Evolutionary conservation across 257 asterid species (phyloP).

Genomic region (Oldenlandia corymbosa): DNA sequence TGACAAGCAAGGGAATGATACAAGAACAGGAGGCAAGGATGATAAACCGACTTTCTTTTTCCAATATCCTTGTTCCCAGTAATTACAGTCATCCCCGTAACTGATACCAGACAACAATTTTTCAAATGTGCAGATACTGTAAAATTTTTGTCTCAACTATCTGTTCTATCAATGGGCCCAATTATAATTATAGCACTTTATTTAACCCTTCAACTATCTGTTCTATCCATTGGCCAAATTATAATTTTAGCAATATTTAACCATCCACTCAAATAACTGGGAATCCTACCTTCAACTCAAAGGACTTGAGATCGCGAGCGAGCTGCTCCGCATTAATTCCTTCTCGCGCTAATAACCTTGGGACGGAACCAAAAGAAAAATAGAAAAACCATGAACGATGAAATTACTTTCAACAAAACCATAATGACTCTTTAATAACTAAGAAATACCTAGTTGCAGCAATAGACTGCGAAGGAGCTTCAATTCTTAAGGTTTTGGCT

Average conservation of each 20-base stretch:
- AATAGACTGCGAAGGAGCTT: constrained; percentile 90
- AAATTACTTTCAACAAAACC: background rate
- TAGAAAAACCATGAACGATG: background rate
- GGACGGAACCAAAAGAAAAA: background rate
- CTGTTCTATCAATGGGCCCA: no score
- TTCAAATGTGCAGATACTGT: background rate
- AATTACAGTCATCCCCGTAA: background rate
- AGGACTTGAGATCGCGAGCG: constrained; percentile 97
- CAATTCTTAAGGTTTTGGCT: constrained; percentile 80
- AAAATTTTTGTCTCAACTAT: no score
- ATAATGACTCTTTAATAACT: background rate
- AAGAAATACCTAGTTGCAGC: constrained; percentile 88
- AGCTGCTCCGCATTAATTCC: constrained; percentile 97
- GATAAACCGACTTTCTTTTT: background rate
- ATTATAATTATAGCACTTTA: background rate
- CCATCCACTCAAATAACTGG: background rate
- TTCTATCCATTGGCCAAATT: no score
- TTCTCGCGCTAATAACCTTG: constrained; percentile 87
- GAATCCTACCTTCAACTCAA: constrained; percentile 69
- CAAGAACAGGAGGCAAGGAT: background rate
- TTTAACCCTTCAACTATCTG: background rate
- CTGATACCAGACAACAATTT: background rate
- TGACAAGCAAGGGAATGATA: background rate
- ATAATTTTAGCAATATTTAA: background rate
- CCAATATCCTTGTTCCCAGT: background rate